phyloP scores from a whole-genome alignment of 2,329 filamentous ascomycete genomes.

The Onygenales sp. region DNA sequence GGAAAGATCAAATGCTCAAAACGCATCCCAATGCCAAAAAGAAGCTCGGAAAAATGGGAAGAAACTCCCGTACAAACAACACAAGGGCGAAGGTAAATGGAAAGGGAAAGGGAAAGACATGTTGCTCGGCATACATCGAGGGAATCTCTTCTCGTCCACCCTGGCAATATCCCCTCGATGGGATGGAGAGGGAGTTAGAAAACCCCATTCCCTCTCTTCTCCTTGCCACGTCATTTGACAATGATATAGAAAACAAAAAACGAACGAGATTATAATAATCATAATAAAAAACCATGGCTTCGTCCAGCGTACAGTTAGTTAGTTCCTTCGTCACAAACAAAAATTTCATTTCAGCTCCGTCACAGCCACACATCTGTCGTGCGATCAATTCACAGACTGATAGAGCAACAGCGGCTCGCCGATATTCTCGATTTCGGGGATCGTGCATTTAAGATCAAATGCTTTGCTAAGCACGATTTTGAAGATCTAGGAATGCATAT shows the following conservation, averaged over 20 bases:
- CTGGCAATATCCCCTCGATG: too few species aligned
- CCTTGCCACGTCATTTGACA: neutral
- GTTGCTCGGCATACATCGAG: too few species aligned
- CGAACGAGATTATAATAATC: neutral
- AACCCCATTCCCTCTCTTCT: neutral
- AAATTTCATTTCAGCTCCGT: neutral
- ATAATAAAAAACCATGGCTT: constrained; percentile 5
- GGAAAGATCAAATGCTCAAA: constrained; percentile 10
- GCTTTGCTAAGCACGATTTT: constrained; percentile 98
- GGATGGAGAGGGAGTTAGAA: too few species aligned
- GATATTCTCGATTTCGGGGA: constrained; percentile 96
- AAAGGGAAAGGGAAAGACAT: too few species aligned
- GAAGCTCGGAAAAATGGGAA: constrained; percentile 11
- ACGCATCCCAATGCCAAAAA: constrained; percentile 16
- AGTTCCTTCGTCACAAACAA: neutral
- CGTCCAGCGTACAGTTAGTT: constrained; percentile 6
- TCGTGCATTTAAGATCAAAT: constrained; percentile 97
- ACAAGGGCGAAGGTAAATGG: too few species aligned
- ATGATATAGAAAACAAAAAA: neutral
- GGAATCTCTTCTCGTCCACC: too few species aligned
- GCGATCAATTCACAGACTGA: constrained; percentile 12
- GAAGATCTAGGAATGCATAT: constrained; percentile 64
- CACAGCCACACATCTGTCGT: neutral
- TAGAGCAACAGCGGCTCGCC: constrained; percentile 93
- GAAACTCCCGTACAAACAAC: neutral